A percentile compares a stretch with the other conserved stretches of the same genome.
Evolutionary conservation across 257 asterid genomes (phyloP).

Genomic region (Solanum piurae): DNA sequence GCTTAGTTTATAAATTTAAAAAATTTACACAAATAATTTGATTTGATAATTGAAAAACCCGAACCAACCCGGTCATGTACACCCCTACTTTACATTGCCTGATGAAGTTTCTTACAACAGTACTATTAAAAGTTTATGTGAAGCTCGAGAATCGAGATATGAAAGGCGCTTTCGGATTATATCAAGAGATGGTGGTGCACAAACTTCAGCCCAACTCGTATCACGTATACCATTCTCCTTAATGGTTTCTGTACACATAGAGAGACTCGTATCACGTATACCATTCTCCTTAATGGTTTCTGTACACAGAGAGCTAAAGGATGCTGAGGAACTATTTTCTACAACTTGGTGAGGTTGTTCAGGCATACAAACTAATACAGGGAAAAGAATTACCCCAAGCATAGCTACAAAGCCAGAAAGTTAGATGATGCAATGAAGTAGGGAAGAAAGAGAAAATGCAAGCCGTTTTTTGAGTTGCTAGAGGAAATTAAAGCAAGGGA

Average conservation of each 20-base stretch:
- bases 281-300: constrained; percentile 56
- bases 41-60: no score
- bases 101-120: constrained; percentile 52
- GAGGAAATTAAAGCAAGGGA: constrained; percentile 43
- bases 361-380: constrained; percentile 27
- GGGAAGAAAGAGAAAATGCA: constrained; percentile 33
- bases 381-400: constrained; percentile 54
- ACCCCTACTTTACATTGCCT: no score
- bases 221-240: constrained; percentile 53
- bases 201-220: constrained; percentile 36
- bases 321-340: constrained; percentile 43
- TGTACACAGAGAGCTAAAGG: constrained; percentile 43
- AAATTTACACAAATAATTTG: no score
- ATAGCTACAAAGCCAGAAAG: constrained; percentile 44
- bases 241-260: constrained; percentile 50
- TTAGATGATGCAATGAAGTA: constrained; percentile 28
- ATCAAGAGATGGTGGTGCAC: constrained; percentile 30
- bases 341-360: constrained; percentile 29
- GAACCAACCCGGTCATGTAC: no score
- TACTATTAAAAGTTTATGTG: constrained; percentile 45
- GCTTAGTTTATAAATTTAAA: no score
- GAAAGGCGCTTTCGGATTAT: constrained; percentile 27
- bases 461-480: constrained; percentile 25
- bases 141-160: constrained; percentile 20
- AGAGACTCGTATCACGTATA: constrained; percentile 34